Evolutionary conservation across 345 rosid species (phyloP), one percentile per base, ranked within the genome.

Genomic region (Nasturtium officinale): DNA sequence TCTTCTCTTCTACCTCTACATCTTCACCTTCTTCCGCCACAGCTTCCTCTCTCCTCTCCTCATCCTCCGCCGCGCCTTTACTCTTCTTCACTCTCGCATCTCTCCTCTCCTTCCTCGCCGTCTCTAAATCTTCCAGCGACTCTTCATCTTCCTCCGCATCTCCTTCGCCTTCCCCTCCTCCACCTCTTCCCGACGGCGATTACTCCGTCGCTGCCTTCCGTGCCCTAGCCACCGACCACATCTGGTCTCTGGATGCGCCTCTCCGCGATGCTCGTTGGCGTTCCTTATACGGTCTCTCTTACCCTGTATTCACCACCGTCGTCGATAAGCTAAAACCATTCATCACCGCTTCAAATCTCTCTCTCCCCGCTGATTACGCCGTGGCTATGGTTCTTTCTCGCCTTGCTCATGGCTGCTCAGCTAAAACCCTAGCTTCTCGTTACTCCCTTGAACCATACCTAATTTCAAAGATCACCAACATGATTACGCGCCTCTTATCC

Each of bases 351-450:
- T 91, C 96, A 0, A 87, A 95, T 72, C 94, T 91, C 79, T 95
- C 98, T 18, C 85, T 91, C 70, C 99, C 98, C 0, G 85, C 97
- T 11, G 97, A 95, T 81, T 95, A 91, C 64, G 99, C 97, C 2
- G 98, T 91, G 17, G 94, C 98, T 10, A 86, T 91, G 92, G 98
- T 91, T 17, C 91, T 95, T 43, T 95, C 98, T 56, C 86, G 98
- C 35, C 90, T 90, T 40, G 82, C 90, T 7, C 92, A 88, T 62
- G 97, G 96, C 69, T 84, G 79, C 69, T 90, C 99, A 0, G 90
- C 96, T 7, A 86, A 86, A 48, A 78, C 90, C 66, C 71, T 89
- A 35, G 96, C 97, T 23, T 64, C 90, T 26, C 86, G 87, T 42
- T 95, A 89, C 81, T 81, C 90, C 16, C 85, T 95, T 13, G 97